These are phyloP conservation scores for Globisporangium okanoganense DNA, from an alignment of 352 stramenopile species.

Conservation along the genomic window DNA sequence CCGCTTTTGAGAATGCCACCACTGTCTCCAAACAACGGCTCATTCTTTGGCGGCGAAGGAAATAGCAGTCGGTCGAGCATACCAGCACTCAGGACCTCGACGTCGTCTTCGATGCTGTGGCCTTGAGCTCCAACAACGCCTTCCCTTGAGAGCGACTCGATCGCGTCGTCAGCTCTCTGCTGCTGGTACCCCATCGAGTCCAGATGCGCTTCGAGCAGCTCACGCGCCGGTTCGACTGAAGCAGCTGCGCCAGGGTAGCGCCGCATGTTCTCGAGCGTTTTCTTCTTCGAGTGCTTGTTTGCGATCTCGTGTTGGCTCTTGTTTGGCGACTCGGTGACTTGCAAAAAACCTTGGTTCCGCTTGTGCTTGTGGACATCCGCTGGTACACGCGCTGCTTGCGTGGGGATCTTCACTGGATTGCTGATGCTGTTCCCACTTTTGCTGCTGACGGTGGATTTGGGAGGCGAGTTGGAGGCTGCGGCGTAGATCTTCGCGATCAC, in stretches of 20 bases:
- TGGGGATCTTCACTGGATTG: neutral
- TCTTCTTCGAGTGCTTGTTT: slow-evolving; percentile 13
- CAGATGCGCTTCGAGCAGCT: slow-evolving; percentile 41
- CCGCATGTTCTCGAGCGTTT: slow-evolving; percentile 18
- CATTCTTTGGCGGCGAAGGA: slow-evolving; percentile 27
- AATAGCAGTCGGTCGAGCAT: slow-evolving; percentile 21
- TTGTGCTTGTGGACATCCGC: slow-evolving; percentile 9
- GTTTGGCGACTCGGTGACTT: neutral
- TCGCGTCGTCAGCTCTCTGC: slow-evolving; percentile 24
- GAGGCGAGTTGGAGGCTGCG: slow-evolving; percentile 14
- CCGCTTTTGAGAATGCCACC: neutral
- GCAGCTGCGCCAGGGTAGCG: slow-evolving; percentile 25
- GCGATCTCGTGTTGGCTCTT: slow-evolving; percentile 2
- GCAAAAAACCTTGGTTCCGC: neutral
- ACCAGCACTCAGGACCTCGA: slow-evolving; percentile 3
- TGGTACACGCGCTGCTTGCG: neutral
- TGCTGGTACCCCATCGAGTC: slow-evolving; percentile 51
- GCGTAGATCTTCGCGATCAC: slow-evolving; percentile 81
- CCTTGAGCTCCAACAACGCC: slow-evolving; percentile 4
- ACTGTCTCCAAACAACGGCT: slow-evolving; percentile 12
- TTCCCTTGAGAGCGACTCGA: slow-evolving; percentile 38
- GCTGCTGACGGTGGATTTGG: slow-evolving; percentile 2
- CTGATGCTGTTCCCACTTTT: neutral
- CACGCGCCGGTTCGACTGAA: slow-evolving; percentile 28
- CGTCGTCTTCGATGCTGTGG: neutral